These are phyloP conservation scores for Fusarium sublunatum DNA, from an alignment of 2,329 filamentous ascomycete species.

Conservation along the genomic window DNA sequence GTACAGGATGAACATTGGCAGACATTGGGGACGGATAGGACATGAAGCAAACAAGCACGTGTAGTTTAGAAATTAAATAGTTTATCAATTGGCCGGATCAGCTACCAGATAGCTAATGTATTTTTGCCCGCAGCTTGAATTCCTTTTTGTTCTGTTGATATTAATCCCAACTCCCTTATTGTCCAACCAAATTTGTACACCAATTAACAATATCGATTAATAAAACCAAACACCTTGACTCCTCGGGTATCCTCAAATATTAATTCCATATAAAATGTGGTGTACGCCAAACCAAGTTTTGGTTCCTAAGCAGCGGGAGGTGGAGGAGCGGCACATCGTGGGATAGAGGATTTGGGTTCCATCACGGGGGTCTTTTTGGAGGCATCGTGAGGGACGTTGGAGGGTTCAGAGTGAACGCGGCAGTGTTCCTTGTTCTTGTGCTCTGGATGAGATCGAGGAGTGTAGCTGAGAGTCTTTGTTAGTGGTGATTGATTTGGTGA, in stretches of 20 bases:
- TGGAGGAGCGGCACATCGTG: constrained; percentile 19
- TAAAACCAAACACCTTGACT: constrained; percentile 26
- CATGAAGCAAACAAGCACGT: constrained; percentile 36
- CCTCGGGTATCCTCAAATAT: constrained; percentile 22
- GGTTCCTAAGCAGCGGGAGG: constrained; percentile 9
- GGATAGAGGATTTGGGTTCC: constrained; percentile 29
- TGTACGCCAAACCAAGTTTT: background rate
- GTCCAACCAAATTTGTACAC: background rate
- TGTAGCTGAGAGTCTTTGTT: constrained; percentile 29
- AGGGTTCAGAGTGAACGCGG: constrained; percentile 33
- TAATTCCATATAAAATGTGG: constrained; percentile 1
- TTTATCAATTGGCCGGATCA: constrained; percentile 41
- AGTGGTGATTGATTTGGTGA: background rate
- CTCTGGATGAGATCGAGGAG: constrained; percentile 41
- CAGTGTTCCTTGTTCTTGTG: constrained; percentile 41
- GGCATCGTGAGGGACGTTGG: constrained; percentile 23
- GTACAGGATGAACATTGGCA: constrained; percentile 8
- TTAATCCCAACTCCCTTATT: background rate
- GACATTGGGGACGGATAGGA: constrained; percentile 23
- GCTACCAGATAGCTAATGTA: constrained; percentile 24
- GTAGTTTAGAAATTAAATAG: constrained; percentile 48
- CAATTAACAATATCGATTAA: constrained; percentile 5
- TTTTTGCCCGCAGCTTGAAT: constrained; percentile 4
- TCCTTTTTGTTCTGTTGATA: background rate
- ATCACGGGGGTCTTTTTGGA: constrained; percentile 15